Percentiles rank a stretch among this genome's conserved stretches.
These are phyloP conservation scores for Malus domestica DNA, from an alignment of 306 rosid genomes.

Conservation along the genomic window ASM211411v1 NC_041799.1:31799501-31800000, in stretches of 20 bases:
- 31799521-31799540: too few relatives aligned
- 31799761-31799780: not conserved
- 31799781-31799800: constrained; percentile 15
- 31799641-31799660: not conserved
- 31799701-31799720: not conserved
- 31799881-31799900: constrained; percentile 55
- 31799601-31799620: not conserved
- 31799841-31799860: constrained; percentile 24
- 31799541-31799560: too few relatives aligned
- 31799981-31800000: too few relatives aligned
- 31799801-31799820: not conserved
- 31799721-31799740: not conserved
- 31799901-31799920: constrained; percentile 1
- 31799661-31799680: not conserved
- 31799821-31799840: not conserved
- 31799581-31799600: too few relatives aligned
- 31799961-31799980: not conserved
- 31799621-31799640: not conserved
- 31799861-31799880: constrained; percentile 51
- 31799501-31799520: too few relatives aligned
- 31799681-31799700: not conserved
- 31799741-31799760: constrained; percentile 19
- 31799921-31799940: constrained; percentile 37
- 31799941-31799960: not conserved
- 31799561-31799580: too few relatives aligned